Percentiles rank a stretch among this genome's conserved stretches.
Conservation (phyloP, 306 rosid genomes). For the Inga laurina region DNA sequence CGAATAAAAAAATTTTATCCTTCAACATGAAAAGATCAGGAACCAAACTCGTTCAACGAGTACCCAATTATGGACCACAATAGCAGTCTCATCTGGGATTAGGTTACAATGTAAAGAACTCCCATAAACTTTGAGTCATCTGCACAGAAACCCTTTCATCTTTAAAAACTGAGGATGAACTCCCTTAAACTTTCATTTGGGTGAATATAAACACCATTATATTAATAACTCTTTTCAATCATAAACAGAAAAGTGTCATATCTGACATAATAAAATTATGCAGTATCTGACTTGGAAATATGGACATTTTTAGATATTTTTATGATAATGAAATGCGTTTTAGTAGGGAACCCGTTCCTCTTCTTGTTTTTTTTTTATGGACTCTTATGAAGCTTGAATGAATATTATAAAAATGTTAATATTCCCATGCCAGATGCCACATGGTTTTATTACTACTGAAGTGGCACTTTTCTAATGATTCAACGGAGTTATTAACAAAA, state of each 20-base stretch:
- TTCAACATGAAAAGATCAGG: background rate
- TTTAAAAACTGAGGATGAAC: background rate
- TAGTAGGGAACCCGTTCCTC: background rate
- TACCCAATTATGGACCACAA: background rate
- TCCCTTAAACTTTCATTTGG: background rate
- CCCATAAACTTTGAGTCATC: background rate
- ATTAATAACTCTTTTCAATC: no score
- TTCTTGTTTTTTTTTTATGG: background rate
- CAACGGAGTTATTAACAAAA: background rate
- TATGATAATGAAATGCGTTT: background rate
- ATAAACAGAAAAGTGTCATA: background rate
- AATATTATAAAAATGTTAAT: background rate
- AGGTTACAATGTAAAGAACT: background rate
- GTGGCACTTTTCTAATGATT: background rate
- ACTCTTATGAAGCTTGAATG: background rate
- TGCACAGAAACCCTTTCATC: background rate
- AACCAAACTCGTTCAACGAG: background rate
- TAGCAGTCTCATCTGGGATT: slow-evolving; percentile 3
- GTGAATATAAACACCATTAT: background rate
- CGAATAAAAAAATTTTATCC: background rate
- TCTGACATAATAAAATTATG: background rate
- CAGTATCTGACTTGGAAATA: background rate
- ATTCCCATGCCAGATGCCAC: background rate
- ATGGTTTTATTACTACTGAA: background rate
- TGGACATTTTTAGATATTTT: background rate